These are phyloP conservation scores for Cercospora sp. DNA, from an alignment of 2,329 filamentous ascomycete species.

Conservation along the genomic window DNA sequence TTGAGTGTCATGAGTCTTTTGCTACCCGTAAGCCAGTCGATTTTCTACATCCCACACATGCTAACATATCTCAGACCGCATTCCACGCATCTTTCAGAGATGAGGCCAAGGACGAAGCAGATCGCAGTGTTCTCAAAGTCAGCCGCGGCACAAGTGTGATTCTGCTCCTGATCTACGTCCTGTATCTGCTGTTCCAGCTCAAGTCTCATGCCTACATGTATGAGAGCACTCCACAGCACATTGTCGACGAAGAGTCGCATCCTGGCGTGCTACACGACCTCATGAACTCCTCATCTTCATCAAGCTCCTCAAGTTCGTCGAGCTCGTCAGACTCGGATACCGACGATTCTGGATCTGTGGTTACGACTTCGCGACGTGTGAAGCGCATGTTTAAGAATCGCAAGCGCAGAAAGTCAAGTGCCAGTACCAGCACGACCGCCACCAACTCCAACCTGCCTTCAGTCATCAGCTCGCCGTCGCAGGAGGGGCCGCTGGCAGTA, in stretches of 20 bases:
- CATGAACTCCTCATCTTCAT: conserved; percentile 66
- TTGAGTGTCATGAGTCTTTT: conserved; percentile 86
- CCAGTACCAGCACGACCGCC: conserved; percentile 67
- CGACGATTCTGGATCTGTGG: conserved; percentile 57
- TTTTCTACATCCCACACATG: background rate
- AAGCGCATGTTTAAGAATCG: conserved; percentile 71
- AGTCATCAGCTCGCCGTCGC: conserved; percentile 47
- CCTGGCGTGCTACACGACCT: conserved; percentile 82
- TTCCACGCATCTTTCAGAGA: conserved; percentile 80
- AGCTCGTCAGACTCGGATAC: conserved; percentile 64
- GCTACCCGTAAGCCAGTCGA: conserved; percentile 61
- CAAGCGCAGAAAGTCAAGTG: conserved; percentile 74
- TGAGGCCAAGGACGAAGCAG: conserved; percentile 54
- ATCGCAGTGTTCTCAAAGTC: conserved; percentile 73
- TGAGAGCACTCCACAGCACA: conserved; percentile 85
- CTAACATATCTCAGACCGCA: conserved; percentile 62
- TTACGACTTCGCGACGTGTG: conserved; percentile 67
- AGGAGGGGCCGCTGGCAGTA: conserved; percentile 37
- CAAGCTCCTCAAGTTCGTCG: conserved; percentile 48
- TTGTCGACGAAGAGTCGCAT: conserved; percentile 87
- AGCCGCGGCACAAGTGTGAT: conserved; percentile 88
- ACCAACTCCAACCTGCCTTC: conserved; percentile 45
- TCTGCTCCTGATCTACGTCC: conserved; percentile 74
- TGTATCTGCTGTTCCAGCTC: conserved; percentile 87
- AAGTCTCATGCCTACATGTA: conserved; percentile 93